Conservation (phyloP, 345 rosid genomes). For the Salix dunnii region DNA sequence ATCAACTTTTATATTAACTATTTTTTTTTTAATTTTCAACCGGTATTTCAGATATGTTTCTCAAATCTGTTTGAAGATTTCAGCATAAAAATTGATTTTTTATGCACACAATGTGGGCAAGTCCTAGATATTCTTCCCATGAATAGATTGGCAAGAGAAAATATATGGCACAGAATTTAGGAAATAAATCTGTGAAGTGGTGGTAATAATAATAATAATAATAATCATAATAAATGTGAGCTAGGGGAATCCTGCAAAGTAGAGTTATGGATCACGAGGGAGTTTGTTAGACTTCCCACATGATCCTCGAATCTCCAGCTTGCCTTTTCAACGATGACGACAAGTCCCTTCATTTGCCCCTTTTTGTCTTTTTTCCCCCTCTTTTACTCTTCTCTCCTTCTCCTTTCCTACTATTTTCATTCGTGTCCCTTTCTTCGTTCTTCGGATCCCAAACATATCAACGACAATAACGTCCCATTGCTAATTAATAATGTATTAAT, state of each 20-base stretch:
- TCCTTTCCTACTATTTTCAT: background rate
- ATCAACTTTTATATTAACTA: too few relatives aligned
- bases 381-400: background rate
- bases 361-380: background rate
- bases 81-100: too few relatives aligned
- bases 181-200: background rate
- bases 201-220: too few relatives aligned
- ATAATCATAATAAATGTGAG: background rate
- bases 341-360: slow-evolving; percentile 1
- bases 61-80: too few relatives aligned
- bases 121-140: too few relatives aligned
- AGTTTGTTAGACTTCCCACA: slow-evolving; percentile 38
- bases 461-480: background rate
- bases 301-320: slow-evolving; percentile 33
- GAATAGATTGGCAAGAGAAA: too few relatives aligned
- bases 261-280: slow-evolving; percentile 27
- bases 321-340: slow-evolving; percentile 27
- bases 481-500: background rate
- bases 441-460: background rate
- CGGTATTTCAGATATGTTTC: too few relatives aligned
- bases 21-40: too few relatives aligned
- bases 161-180: background rate
- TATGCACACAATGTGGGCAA: background rate
- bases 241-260: slow-evolving; percentile 3
- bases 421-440: background rate